Conservation (phyloP, 176 grass and related monocot species). For the Ananas comosus region DNA sequence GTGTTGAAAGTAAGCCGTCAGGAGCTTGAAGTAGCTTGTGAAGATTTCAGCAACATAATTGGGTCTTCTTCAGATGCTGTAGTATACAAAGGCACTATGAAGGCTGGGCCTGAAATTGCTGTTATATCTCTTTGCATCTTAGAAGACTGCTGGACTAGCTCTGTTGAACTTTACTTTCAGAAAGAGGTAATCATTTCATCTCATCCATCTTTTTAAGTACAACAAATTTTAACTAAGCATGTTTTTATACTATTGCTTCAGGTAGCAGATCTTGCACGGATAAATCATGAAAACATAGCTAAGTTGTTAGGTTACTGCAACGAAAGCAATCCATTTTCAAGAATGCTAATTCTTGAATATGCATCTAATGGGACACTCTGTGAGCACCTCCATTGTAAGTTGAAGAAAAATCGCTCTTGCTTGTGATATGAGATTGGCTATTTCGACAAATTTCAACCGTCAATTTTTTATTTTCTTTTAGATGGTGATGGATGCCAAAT, state of each 20-base stretch:
- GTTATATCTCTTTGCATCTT: constrained; percentile 63
- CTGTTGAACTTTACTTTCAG: constrained; percentile 74
- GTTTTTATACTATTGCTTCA: constrained; percentile 26
- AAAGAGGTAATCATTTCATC: constrained; percentile 41
- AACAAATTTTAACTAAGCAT: not conserved
- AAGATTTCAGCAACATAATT: constrained; percentile 99
- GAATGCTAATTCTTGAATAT: constrained; percentile 84
- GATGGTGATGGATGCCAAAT: constrained; percentile 69
- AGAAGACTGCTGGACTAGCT: constrained; percentile 58
- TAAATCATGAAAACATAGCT: constrained; percentile 57
- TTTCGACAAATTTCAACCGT: not conserved
- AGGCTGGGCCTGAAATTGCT: constrained; percentile 73
- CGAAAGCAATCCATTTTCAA: constrained; percentile 65
- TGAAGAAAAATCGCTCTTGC: constrained; percentile 1
- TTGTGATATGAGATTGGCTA: not conserved
- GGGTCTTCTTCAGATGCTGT: constrained; percentile 70
- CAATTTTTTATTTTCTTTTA: constrained; percentile 19
- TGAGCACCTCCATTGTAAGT: constrained; percentile 71
- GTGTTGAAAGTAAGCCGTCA: constrained; percentile 50
- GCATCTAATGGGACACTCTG: constrained; percentile 86
- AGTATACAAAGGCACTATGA: constrained; percentile 82
- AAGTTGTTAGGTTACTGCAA: constrained; percentile 84
- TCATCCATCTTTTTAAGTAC: not conserved
- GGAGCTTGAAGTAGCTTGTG: constrained; percentile 73
- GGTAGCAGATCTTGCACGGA: constrained; percentile 57